These are phyloP conservation scores for Mycogone perniciosa DNA, from an alignment of 2,329 filamentous ascomycete species.

Conservation along the genomic window DNA sequence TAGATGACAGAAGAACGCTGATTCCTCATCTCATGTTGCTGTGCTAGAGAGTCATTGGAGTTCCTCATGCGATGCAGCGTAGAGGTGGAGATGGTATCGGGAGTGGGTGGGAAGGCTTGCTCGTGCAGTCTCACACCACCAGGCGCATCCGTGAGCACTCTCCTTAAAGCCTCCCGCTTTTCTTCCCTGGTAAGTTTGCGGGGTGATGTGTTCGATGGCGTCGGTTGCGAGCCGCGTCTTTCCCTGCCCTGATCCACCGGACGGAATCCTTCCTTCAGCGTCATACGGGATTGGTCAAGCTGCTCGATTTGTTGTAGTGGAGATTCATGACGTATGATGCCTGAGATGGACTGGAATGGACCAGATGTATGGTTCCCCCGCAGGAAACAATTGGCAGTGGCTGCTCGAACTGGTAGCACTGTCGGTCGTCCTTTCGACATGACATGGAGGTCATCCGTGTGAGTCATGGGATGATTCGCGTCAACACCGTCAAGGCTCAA, in stretches of 20 bases:
- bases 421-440: conserved; percentile 9
- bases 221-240: conserved; percentile 12
- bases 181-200: conserved; percentile 35
- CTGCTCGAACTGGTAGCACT: conserved; percentile 20
- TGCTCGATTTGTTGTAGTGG: conserved; percentile 47
- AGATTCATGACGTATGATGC: conserved; percentile 19
- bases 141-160: conserved; percentile 42
- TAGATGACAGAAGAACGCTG: conserved; percentile 23
- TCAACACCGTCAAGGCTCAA: conserved; percentile 24
- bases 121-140: conserved; percentile 35
- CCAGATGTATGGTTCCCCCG: conserved; percentile 6
- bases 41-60: conserved; percentile 43
- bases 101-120: conserved; percentile 48
- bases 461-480: conserved; percentile 10
- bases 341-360: conserved; percentile 41
- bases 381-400: conserved; percentile 19
- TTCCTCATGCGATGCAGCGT: conserved; percentile 45
- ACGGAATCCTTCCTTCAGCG: conserved; percentile 25
- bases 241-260: conserved; percentile 22
- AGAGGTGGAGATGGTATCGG: conserved; percentile 53
- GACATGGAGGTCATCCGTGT: neutral
- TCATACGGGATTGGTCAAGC: conserved; percentile 26
- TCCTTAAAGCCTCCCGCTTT: conserved; percentile 42
- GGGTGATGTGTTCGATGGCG: conserved; percentile 14
- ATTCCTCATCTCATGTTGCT: conserved; percentile 27